These are phyloP conservation scores for Tagetes erecta DNA, from an alignment of 129 eudicot species.

Conservation along the genomic window DNA sequence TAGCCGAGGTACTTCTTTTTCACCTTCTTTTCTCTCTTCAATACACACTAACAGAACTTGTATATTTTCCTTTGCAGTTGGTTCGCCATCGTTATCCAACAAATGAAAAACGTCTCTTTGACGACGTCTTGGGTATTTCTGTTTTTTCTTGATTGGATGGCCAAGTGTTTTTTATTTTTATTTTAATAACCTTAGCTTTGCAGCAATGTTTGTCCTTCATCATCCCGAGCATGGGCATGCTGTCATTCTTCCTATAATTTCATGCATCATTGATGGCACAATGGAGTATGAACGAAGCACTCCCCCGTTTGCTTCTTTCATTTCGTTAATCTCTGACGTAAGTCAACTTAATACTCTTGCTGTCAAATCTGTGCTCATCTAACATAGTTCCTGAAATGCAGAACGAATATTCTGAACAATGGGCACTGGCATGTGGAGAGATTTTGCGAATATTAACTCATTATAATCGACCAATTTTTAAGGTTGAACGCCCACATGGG, in stretches of 20 bases:
- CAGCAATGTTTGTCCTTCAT: slow-evolving; percentile 96
- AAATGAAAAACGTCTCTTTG: slow-evolving; percentile 67
- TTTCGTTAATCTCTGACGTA: slow-evolving; percentile 84
- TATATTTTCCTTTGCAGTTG: slow-evolving; percentile 48
- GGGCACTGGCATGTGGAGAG: slow-evolving; percentile 99
- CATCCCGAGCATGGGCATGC: slow-evolving; percentile 99
- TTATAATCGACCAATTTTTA: slow-evolving; percentile 89
- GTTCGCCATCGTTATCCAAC: slow-evolving; percentile 78
- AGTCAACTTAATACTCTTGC: slow-evolving; percentile 6
- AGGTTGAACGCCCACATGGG: slow-evolving; percentile 53
- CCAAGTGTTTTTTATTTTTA: neutral
- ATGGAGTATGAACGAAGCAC: slow-evolving; percentile 69
- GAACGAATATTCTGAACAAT: slow-evolving; percentile 95
- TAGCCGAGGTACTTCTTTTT: slow-evolving; percentile 52
- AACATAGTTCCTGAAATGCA: slow-evolving; percentile 33
- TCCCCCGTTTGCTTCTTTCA: slow-evolving; percentile 91
- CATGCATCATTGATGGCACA: slow-evolving; percentile 82
- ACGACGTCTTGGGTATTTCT: slow-evolving; percentile 78
- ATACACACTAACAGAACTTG: neutral
- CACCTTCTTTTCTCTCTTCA: too few species aligned
- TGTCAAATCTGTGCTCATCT: slow-evolving; percentile 23
- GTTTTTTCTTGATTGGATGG: neutral
- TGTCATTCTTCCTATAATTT: slow-evolving; percentile 87
- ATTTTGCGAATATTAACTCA: slow-evolving; percentile 85
- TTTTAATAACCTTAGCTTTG: slow-evolving; percentile 10